phyloP scores from a whole-genome alignment of 208 protist genomes.

The Trypanosoma rangeli region DNA sequence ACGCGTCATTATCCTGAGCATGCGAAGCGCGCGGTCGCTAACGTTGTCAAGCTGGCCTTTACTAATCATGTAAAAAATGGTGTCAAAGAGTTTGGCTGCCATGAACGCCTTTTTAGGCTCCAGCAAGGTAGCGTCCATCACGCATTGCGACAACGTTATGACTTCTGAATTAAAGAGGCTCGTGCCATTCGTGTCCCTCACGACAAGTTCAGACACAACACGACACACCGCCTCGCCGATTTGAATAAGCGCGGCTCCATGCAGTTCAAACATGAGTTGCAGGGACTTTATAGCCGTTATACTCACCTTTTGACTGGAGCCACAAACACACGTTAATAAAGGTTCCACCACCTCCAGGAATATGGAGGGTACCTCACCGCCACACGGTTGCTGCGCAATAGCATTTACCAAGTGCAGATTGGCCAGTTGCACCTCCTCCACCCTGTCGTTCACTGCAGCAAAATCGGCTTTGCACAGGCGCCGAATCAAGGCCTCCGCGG shows the following conservation, averaged over 20 bases:
- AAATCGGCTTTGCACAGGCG: slow-evolving; percentile 25
- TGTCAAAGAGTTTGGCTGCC: slow-evolving; percentile 7
- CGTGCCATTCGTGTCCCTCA: not conserved
- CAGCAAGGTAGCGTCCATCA: not conserved
- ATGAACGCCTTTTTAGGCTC: not conserved
- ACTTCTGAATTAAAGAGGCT: slow-evolving; percentile 5
- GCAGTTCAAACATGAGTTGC: slow-evolving; percentile 19
- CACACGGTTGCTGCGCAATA: slow-evolving; percentile 24
- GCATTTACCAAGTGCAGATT: slow-evolving; percentile 37
- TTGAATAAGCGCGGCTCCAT: slow-evolving; percentile 13
- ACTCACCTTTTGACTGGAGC: slow-evolving; percentile 16
- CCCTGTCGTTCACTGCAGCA: slow-evolving; percentile 29
- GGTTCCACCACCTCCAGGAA: slow-evolving; percentile 24
- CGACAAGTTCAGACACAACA: slow-evolving; percentile 18
- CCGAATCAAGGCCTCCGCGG: slow-evolving; percentile 25
- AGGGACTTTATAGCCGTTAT: slow-evolving; percentile 22
- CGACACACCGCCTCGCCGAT: not conserved
- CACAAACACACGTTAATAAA: slow-evolving; percentile 13
- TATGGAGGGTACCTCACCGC: slow-evolving; percentile 13
- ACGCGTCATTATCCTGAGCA: slow-evolving; percentile 10
- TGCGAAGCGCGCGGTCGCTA: slow-evolving; percentile 1
- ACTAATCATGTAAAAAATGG: slow-evolving; percentile 4
- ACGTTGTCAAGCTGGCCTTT: not conserved
- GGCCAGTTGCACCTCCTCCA: slow-evolving; percentile 54
- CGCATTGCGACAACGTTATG: slow-evolving; percentile 9